Evolutionary conservation across 1,284 basidiomycete species (phyloP).

Genomic region (Sanguinoderma infundibulare): DNA sequence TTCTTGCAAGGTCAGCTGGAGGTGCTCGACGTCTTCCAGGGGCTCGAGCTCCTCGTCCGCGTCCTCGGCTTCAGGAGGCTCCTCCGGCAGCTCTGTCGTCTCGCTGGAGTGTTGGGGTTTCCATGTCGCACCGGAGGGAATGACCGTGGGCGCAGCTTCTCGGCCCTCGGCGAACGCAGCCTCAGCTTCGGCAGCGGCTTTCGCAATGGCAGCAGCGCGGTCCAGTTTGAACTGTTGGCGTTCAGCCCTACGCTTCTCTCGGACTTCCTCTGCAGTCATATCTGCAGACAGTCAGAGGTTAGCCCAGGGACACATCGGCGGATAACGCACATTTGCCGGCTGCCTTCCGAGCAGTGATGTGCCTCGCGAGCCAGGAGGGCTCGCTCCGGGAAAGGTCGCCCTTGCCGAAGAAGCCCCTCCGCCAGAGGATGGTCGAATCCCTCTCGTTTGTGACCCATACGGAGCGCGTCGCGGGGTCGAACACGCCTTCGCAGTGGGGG

Average conservation of each 20-base stretch:
- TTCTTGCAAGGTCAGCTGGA: slow-evolving; percentile 91
- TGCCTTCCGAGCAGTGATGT: slow-evolving; percentile 64
- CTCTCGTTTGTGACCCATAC: slow-evolving; percentile 76
- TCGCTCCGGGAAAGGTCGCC: slow-evolving; percentile 93
- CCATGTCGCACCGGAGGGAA: slow-evolving; percentile 82
- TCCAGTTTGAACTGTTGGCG: slow-evolving; percentile 92
- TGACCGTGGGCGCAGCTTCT: slow-evolving; percentile 42
- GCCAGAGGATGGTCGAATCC: slow-evolving; percentile 80
- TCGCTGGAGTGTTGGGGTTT: slow-evolving; percentile 44
- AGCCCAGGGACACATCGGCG: not conserved
- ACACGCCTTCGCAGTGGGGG: slow-evolving; percentile 69
- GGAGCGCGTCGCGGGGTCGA: slow-evolving; percentile 75
- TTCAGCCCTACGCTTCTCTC: slow-evolving; percentile 82
- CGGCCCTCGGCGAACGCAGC: slow-evolving; percentile 72
- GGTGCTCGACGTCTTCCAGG: slow-evolving; percentile 82
- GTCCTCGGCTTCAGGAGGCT: slow-evolving; percentile 22
- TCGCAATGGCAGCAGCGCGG: slow-evolving; percentile 78
- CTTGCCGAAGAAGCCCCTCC: slow-evolving; percentile 96
- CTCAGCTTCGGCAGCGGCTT: slow-evolving; percentile 76
- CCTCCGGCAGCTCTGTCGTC: not conserved
- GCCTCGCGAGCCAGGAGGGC: slow-evolving; percentile 87
- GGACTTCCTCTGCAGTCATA: slow-evolving; percentile 86
- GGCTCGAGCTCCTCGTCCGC: slow-evolving; percentile 46
- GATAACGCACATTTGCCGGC: slow-evolving; percentile 57
- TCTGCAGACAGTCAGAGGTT: slow-evolving; percentile 39